Evolutionary conservation across 495 filamentous ascomycete species (phyloP).

Genomic region (Neurospora africana): DNA sequence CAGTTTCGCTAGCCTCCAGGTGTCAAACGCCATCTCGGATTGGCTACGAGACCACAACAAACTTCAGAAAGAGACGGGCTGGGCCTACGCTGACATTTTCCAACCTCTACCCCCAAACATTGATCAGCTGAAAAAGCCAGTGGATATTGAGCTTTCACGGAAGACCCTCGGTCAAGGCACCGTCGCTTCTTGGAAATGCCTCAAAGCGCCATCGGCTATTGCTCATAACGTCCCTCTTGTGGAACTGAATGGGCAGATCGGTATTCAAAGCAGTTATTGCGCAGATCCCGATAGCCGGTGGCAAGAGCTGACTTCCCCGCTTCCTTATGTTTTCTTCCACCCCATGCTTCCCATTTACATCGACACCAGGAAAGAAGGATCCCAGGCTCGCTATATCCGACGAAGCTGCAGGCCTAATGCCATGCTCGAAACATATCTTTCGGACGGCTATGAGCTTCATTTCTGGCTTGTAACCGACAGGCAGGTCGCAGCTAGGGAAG

Average conservation of each 20-base stretch:
- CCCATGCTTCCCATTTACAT: constrained; percentile 77
- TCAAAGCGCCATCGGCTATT: constrained; percentile 49
- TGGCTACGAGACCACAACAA: constrained; percentile 61
- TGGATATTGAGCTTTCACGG: constrained; percentile 35
- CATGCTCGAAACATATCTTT: constrained; percentile 68
- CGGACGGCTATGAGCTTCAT: constrained; percentile 63
- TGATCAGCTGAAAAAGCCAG: constrained; percentile 20
- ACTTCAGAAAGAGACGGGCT: constrained; percentile 34
- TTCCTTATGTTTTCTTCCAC: constrained; percentile 79
- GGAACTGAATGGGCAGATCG: constrained; percentile 80
- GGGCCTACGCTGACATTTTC: constrained; percentile 41
- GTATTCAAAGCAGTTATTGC: constrained; percentile 66
- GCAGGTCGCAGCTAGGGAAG: constrained; percentile 48
- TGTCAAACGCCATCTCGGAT: constrained; percentile 53
- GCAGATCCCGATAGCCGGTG: constrained; percentile 63
- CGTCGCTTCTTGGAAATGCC: constrained; percentile 54
- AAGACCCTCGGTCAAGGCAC: constrained; percentile 32
- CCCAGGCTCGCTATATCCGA: constrained; percentile 69
- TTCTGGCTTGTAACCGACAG: constrained; percentile 81
- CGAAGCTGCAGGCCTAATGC: constrained; percentile 85
- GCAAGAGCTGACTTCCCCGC: constrained; percentile 63
- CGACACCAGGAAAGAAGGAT: constrained; percentile 78
- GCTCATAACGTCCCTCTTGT: constrained; percentile 62
- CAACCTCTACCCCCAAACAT: constrained; percentile 27
- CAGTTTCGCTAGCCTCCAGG: constrained; percentile 54